Conservation (phyloP, 345 rosid species). For the Arabidopsis thaliana region DNA sequence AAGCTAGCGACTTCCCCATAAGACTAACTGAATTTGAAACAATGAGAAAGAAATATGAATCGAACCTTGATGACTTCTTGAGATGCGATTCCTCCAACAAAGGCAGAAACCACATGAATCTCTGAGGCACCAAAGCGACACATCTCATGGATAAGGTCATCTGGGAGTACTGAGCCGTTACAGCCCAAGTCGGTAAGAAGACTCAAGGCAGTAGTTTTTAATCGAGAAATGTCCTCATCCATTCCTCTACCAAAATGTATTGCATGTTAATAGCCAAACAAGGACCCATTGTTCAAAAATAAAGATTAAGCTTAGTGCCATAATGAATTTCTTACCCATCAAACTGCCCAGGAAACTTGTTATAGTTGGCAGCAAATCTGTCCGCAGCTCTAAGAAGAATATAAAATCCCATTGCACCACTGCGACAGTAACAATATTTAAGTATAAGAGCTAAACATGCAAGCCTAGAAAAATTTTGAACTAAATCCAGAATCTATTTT, state of each 20-base stretch:
- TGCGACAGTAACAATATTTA: slow-evolving; percentile 44
- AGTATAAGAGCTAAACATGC: slow-evolving; percentile 28
- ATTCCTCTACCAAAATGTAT: slow-evolving; percentile 54
- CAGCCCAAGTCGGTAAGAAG: slow-evolving; percentile 85
- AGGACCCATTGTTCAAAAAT: background rate
- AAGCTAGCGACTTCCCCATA: background rate
- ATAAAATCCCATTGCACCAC: slow-evolving; percentile 81
- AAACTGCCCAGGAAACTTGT: slow-evolving; percentile 91
- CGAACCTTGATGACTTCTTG: slow-evolving; percentile 94
- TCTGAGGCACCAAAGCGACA: slow-evolving; percentile 97
- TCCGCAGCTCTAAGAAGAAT: slow-evolving; percentile 92
- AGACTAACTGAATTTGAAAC: slow-evolving; percentile 15
- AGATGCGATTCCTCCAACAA: slow-evolving; percentile 90
- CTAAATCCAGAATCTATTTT: slow-evolving; percentile 19
- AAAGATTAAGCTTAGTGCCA: slow-evolving; percentile 14
- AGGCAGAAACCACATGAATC: slow-evolving; percentile 93
- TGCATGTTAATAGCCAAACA: slow-evolving; percentile 21
- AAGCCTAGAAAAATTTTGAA: background rate
- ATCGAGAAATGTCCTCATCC: slow-evolving; percentile 90
- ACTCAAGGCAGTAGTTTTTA: slow-evolving; percentile 70
- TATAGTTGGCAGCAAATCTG: slow-evolving; percentile 83
- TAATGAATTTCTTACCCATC: slow-evolving; percentile 67
- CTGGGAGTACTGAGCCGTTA: slow-evolving; percentile 75
- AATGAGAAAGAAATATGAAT: slow-evolving; percentile 17
- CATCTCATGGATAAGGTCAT: slow-evolving; percentile 94